phyloP scores from a whole-genome alignment of 2,329 filamentous ascomycete genomes.

The Aspergillus udagawae region DNA sequence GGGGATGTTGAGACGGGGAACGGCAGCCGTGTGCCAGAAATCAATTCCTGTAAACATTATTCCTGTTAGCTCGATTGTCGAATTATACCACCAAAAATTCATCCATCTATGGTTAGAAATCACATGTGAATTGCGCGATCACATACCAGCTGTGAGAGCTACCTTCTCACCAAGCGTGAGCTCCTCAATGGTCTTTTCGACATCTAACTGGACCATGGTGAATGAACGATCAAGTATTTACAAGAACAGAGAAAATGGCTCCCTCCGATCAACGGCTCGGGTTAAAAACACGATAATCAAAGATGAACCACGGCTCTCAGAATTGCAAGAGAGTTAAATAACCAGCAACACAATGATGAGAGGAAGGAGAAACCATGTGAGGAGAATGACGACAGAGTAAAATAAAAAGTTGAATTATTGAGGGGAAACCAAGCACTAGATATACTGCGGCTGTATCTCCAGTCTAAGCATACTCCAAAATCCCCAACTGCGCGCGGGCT shows the following conservation, averaged over 20 bases:
- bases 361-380: background rate
- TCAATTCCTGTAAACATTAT: conserved; percentile 39
- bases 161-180: conserved; percentile 59
- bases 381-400: background rate
- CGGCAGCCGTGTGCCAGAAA: conserved; percentile 66
- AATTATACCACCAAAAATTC: background rate
- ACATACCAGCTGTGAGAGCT: conserved; percentile 33
- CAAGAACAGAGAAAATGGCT: background rate
- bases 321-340: background rate
- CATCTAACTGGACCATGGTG: conserved; percentile 33
- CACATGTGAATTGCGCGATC: background rate
- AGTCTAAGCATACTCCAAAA: background rate
- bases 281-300: background rate
- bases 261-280: conserved; percentile 5
- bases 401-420: background rate
- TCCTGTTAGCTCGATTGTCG: conserved; percentile 1
- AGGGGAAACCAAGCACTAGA: background rate
- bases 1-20: conserved; percentile 61
- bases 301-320: background rate
- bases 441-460: background rate
- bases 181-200: conserved; percentile 49
- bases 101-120: no score
- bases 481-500: background rate
- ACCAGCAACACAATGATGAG: background rate
- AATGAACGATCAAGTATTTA: background rate